Conservation (phyloP, 352 stramenopile genomes). For the Phytophthora pinifolia region DNA sequence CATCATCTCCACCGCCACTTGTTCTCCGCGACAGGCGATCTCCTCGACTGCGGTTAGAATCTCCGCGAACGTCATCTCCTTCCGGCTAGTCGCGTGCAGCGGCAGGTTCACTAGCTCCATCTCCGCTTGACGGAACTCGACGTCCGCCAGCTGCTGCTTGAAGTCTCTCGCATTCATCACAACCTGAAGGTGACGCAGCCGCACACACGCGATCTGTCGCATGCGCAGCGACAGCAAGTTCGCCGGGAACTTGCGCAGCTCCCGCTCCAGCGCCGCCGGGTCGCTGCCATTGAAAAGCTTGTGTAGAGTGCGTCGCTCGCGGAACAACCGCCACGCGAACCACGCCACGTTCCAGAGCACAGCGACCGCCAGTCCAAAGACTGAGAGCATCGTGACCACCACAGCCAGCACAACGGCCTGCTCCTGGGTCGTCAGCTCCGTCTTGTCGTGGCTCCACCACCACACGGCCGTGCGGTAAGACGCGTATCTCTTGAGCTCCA, state of each 20-base stretch:
- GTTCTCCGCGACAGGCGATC: slow-evolving; percentile 52
- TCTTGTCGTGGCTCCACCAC: slow-evolving; percentile 48
- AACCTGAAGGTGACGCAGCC: slow-evolving; percentile 52
- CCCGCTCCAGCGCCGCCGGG: slow-evolving; percentile 25
- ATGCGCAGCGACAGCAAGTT: slow-evolving; percentile 44
- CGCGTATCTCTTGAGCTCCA: slow-evolving; percentile 18
- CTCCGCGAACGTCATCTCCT: slow-evolving; percentile 66
- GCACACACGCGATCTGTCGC: slow-evolving; percentile 45
- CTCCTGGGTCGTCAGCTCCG: slow-evolving; percentile 59
- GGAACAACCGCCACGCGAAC: slow-evolving; percentile 43
- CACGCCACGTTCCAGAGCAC: slow-evolving; percentile 42
- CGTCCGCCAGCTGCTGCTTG: slow-evolving; percentile 27
- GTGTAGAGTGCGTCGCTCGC: slow-evolving; percentile 43
- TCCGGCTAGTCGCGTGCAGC: slow-evolving; percentile 25
- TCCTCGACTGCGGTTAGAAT: slow-evolving; percentile 57
- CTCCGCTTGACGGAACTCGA: slow-evolving; percentile 44
- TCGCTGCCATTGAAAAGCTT: slow-evolving; percentile 41
- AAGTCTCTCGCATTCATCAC: slow-evolving; percentile 35
- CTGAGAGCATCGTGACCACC: slow-evolving; percentile 41
- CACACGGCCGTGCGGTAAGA: slow-evolving; percentile 37
- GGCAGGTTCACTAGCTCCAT: slow-evolving; percentile 48
- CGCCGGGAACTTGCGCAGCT: slow-evolving; percentile 34
- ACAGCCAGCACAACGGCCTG: slow-evolving; percentile 58
- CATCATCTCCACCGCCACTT: slow-evolving; percentile 56
- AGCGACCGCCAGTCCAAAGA: slow-evolving; percentile 39